These are phyloP conservation scores for Euclidium syriacum DNA, from an alignment of 345 rosid genomes.

Conservation along the genomic window DNA sequence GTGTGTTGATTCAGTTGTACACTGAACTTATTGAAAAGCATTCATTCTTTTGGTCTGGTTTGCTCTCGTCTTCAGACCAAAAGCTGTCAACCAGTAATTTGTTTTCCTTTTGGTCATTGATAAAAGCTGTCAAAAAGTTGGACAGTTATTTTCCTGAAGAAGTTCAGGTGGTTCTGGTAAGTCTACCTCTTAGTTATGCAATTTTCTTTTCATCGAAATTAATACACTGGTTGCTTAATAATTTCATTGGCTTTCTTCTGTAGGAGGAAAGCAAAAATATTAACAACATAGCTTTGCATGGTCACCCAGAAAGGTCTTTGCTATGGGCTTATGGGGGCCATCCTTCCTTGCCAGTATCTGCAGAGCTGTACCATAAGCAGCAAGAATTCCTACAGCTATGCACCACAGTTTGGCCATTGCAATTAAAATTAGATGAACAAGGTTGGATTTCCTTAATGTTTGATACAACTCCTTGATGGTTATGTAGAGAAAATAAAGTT, in stretches of 20 bases:
- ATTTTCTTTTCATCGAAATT: not conserved
- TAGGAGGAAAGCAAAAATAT: conserved; percentile 52
- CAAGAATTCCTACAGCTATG: conserved; percentile 49
- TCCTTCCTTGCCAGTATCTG: conserved; percentile 64
- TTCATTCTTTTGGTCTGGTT: conserved; percentile 57
- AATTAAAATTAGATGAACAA: conserved; percentile 30
- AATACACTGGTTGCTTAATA: conserved; percentile 2
- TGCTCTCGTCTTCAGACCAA: conserved; percentile 46
- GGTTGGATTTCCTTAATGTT: conserved; percentile 38
- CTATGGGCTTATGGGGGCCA: conserved; percentile 94
- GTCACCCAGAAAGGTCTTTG: conserved; percentile 53
- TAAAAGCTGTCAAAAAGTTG: conserved; percentile 57
- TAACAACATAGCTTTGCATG: conserved; percentile 37
- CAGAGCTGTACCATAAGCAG: conserved; percentile 48
- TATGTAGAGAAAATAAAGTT: conserved; percentile 10
- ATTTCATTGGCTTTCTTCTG: conserved; percentile 19
- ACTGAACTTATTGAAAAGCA: conserved; percentile 59
- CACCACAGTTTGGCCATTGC: conserved; percentile 56
- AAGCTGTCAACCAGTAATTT: too few species aligned
- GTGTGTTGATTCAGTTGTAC: conserved; percentile 44
- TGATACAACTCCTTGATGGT: conserved; percentile 13
- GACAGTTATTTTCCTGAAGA: conserved; percentile 42
- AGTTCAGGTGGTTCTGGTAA: conserved; percentile 52
- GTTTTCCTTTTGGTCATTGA: conserved; percentile 60
- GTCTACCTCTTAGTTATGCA: conserved; percentile 16